Base-by-base conservation (phyloP, 345 rosid species). In the Syzygium aromaticum region DNA sequence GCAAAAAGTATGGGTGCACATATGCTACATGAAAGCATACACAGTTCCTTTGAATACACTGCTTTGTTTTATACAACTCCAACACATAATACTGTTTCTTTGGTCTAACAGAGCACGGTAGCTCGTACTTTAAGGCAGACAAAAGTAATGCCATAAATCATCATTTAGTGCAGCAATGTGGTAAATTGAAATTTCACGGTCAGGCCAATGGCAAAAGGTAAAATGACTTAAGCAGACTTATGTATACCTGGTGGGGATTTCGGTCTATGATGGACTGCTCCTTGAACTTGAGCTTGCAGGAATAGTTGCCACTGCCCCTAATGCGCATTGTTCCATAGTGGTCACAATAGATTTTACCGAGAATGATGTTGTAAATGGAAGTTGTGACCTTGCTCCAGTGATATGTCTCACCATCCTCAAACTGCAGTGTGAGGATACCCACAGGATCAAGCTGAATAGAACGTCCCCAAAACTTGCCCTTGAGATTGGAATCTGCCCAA, bases 371-470 rank as follows among this genome's bases (percentile, higher is more conserved):
- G 94, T 98, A 96, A 89, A 96, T 98, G 13, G 99, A 98, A 85
- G 99, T 96, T 87, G 99, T 98, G 88, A 98, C 99, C 90, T 98
- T 98, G 95, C 98, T 95, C 99, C 99, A 96, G 80, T 95, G 99
- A 84, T 94, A 98, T 56, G 90, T 94, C 91, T 95, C 98, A 30
- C 98, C 98, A 90, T 95, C 97, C 86, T 96, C 99, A 90, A 98
- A 96, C 90, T 92, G 98, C 87, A 98, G 86, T 64, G 97, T 95
- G 78, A 96, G 94, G 53, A 93, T 86, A 87, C 99, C 99, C 30
- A 98, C 98, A 84, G 99, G 99, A 91, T 96, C 99, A 82, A 98
- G 99, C 93, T 98, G 99, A 92, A 98, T 95, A 86, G 99, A 96
- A 21, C 99, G 91, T 13, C 98, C 99, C 99, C 99, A 98, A 85